Percentiles rank a stretch among this genome's conserved stretches.
These are phyloP conservation scores for Geosmithia morbida DNA, from an alignment of 2,329 filamentous ascomycete genomes.

Conservation along the genomic window DNA sequence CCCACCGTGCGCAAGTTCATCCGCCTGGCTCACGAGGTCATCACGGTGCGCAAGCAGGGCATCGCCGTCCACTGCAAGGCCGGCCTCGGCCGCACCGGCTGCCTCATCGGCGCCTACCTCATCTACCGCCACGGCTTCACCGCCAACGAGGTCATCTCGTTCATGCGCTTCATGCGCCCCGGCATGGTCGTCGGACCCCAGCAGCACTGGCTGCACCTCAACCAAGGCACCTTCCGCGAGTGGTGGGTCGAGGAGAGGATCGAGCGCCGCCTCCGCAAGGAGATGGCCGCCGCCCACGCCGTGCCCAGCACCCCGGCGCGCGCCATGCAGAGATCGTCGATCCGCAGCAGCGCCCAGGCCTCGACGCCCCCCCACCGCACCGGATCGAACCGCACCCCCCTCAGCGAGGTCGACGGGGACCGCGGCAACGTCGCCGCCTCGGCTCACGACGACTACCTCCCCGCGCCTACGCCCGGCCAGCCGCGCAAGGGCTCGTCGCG, in stretches of 20 bases:
- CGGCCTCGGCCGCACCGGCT: constrained; percentile 86
- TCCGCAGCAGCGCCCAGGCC: constrained; percentile 47
- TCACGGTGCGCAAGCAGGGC: constrained; percentile 76
- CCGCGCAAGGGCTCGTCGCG: constrained; percentile 63
- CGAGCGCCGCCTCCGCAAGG: constrained; percentile 50
- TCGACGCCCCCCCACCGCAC: constrained; percentile 76
- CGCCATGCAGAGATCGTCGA: constrained; percentile 43
- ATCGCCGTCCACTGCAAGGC: constrained; percentile 99
- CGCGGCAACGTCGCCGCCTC: constrained; percentile 50
- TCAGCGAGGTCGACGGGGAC: constrained; percentile 91
- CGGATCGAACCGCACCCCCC: constrained; percentile 61
- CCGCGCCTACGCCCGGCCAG: constrained; percentile 89
- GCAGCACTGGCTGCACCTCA: constrained; percentile 96
- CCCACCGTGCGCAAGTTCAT: constrained; percentile 90
- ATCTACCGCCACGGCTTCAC: constrained; percentile 97
- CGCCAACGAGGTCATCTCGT: constrained; percentile 91
- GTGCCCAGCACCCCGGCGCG: constrained; percentile 45
- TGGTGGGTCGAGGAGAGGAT: constrained; percentile 93
- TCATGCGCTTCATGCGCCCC: constrained; percentile 97
- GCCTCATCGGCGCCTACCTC: constrained; percentile 90
- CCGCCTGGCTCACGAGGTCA: constrained; percentile 85
- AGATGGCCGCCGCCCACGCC: constrained; percentile 32
- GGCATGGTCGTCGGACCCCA: constrained; percentile 98
- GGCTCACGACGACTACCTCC: constrained; percentile 72
- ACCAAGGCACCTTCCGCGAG: constrained; percentile 93